phyloP scores from a whole-genome alignment of 176 grass and related monocot genomes.

The Puya raimondii region DNA sequence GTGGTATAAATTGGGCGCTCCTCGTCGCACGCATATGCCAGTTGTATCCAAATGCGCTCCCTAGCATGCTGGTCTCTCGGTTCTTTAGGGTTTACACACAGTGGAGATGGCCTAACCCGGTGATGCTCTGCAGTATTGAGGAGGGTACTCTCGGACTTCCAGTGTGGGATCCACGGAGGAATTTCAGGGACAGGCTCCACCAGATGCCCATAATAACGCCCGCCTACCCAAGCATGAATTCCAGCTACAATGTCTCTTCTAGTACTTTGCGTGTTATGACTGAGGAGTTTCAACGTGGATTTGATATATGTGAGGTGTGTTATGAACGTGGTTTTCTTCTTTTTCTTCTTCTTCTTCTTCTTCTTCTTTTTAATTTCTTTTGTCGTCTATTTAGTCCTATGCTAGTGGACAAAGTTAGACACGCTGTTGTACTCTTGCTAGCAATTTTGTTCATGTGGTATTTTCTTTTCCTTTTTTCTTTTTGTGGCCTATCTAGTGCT shows the following conservation, averaged over 20 bases:
- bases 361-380: neutral
- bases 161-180: constrained; percentile 92
- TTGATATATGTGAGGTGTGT: constrained; percentile 70
- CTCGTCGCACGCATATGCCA: constrained; percentile 93
- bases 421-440: too few relatives aligned
- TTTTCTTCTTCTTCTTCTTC: neutral
- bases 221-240: constrained; percentile 95
- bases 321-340: neutral
- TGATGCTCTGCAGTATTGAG: constrained; percentile 86
- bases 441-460: too few relatives aligned
- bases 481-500: neutral
- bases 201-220: constrained; percentile 98
- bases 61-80: constrained; percentile 79
- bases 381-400: too few relatives aligned
- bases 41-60: constrained; percentile 81
- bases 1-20: constrained; percentile 98
- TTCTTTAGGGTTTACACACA: constrained; percentile 86
- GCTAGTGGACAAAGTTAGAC: too few relatives aligned
- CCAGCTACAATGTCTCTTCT: constrained; percentile 77
- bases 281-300: constrained; percentile 75
- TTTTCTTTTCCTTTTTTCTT: neutral
- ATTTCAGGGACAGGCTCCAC: constrained; percentile 76
- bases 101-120: constrained; percentile 97
- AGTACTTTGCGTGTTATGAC: constrained; percentile 72
- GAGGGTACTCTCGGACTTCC: constrained; percentile 60